Base-by-base conservation (phyloP, 768 basidiomycete genomes). In the Trametes meyenii region DNA sequence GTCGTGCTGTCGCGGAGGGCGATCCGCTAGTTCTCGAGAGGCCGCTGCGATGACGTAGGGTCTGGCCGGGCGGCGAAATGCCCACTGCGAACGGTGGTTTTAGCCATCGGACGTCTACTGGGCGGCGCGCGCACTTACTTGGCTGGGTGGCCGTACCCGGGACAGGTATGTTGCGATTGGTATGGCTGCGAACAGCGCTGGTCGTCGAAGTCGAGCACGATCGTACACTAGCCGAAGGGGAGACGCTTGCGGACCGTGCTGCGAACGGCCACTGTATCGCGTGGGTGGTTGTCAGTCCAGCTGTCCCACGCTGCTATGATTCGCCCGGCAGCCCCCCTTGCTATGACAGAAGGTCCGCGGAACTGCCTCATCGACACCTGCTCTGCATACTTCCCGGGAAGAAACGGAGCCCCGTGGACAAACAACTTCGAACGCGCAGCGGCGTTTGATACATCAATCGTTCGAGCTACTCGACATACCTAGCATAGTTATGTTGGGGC, bases 31-130 rank as follows among this genome's bases (percentile, higher is more conserved):
- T 42, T 16, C 48, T 29, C 48, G 48, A 19, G 36, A 26, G 17
- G 38, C 23, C 6, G 56, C 21, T 24, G 23, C 38, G 48, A 58
- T 58, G 56, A 58, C 56, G 56, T 58, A 58, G 56, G 46, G 4
- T 23, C 39, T 14, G 12, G 44, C 21, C 38, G 46, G 56, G 33
- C 23, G 54, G 44, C 35, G 16, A 26, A 33, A 36, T 58, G 46
- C 21, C 45, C n/a, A 39, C 21, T 40, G 29, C 29, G 29, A 33
- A 33, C 56, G 56, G 56, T 12, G 8, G 38, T 33, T 50, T 58
- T 50, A 50, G 24, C 36, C 6, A 14, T 16, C 36, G 36, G 36
- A 36, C 10, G 33, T 26, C 19, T n/a, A 19, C 3, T 35, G 17
- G 50, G 19, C 33, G 35, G 17, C 36, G 33, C 13, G 33, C 50